These are phyloP conservation scores for Castanospermum australe DNA, from an alignment of 306 rosid genomes.

Conservation along the genomic window DNA sequence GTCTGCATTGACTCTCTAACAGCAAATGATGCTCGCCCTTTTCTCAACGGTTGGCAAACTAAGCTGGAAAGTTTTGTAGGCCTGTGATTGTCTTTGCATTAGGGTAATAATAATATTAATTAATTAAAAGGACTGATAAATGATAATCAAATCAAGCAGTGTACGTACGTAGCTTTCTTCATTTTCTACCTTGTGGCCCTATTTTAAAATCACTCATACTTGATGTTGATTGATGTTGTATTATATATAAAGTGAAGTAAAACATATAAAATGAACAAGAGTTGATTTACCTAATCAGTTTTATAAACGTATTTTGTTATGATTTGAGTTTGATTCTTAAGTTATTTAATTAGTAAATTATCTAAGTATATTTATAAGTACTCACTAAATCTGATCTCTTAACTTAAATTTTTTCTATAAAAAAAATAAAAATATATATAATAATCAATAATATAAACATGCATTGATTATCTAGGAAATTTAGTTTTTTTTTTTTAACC, in stretches of 20 bases:
- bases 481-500: no score
- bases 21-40: slow-evolving; percentile 16
- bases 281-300: no score
- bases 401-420: no score
- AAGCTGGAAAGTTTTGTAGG: slow-evolving; percentile 32
- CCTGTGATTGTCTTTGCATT: not conserved
- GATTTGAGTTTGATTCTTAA: no score
- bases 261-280: no score
- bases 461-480: not conserved
- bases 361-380: no score
- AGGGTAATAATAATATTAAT: not conserved
- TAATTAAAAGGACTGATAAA: not conserved
- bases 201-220: not conserved
- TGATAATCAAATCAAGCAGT: not conserved
- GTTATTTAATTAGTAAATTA: no score
- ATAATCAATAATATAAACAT: not conserved
- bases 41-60: slow-evolving; percentile 51
- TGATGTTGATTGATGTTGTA: not conserved
- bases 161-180: not conserved
- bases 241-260: not conserved
- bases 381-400: no score
- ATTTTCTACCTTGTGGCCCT: not conserved
- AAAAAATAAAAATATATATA: no score
- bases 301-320: no score
- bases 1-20: slow-evolving; percentile 33